Conservation (phyloP, 805 yeast species). For the Jamesozyma jinghongensis region DNA sequence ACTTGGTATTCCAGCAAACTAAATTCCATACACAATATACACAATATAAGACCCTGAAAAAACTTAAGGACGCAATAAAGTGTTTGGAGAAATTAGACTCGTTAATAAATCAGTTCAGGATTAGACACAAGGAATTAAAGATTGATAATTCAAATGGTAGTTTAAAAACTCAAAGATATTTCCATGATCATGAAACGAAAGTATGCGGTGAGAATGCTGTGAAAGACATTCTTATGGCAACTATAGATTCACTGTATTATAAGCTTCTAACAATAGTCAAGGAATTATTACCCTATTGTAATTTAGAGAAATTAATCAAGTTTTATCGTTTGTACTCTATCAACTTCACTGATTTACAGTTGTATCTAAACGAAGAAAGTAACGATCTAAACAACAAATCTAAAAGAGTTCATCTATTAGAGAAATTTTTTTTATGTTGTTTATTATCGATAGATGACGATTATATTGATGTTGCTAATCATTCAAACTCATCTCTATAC, state of each 20-base stretch:
- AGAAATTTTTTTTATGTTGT: slow-evolving; percentile 38
- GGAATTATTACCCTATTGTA: slow-evolving; percentile 24
- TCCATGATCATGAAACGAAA: not conserved
- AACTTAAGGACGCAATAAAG: slow-evolving; percentile 9
- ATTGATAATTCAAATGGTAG: slow-evolving; percentile 10
- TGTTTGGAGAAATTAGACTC: slow-evolving; percentile 20
- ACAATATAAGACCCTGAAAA: slow-evolving; percentile 13
- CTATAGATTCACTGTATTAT: slow-evolving; percentile 22
- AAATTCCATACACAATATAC: slow-evolving; percentile 13
- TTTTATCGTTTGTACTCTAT: slow-evolving; percentile 39
- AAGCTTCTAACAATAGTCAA: slow-evolving; percentile 23
- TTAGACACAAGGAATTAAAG: slow-evolving; percentile 25
- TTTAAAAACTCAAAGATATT: not conserved
- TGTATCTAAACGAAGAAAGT: slow-evolving; percentile 14
- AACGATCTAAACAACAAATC: slow-evolving; percentile 25
- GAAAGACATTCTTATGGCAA: slow-evolving; percentile 29
- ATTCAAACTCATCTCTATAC: not conserved
- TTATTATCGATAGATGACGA: slow-evolving; percentile 28
- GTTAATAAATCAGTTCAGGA: slow-evolving; percentile 20
- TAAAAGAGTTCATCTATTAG: slow-evolving; percentile 30
- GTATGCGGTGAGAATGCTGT: not conserved
- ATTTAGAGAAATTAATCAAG: slow-evolving; percentile 31
- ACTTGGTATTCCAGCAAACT: slow-evolving; percentile 21
- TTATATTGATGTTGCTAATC: not conserved
- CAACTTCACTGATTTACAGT: slow-evolving; percentile 24